Evolutionary conservation across 164 flowering plant species (phyloP).

Genomic region (Magnolia changhungtana): DNA sequence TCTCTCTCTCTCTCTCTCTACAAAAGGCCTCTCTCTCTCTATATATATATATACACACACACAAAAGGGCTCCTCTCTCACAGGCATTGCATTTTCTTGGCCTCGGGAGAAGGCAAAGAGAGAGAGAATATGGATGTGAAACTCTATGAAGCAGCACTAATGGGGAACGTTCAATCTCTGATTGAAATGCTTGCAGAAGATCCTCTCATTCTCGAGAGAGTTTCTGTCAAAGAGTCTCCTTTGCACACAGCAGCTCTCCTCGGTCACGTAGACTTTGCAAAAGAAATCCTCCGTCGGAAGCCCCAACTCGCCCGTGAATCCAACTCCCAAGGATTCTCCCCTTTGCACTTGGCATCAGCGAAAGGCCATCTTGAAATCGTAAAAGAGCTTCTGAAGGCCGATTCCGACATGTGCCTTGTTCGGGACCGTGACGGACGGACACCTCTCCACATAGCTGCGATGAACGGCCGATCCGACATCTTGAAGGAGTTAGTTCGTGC

Average conservation of each 20-base stretch:
- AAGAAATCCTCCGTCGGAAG: neutral
- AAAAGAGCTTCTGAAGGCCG: neutral
- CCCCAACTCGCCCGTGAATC: neutral
- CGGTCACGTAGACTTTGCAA: neutral
- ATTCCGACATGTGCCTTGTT: neutral
- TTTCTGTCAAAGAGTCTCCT: neutral
- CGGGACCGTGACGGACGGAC: neutral
- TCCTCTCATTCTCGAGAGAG: neutral
- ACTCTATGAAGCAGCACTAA: neutral
- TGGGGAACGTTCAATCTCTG: neutral
- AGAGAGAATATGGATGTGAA: neutral
- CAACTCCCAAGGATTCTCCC: neutral
- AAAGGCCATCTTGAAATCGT: neutral
- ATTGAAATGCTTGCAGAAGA: neutral
- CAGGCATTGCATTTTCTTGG: too few species aligned
- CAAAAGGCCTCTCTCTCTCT: too few species aligned
- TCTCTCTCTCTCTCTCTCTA: too few species aligned
- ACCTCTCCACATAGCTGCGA: neutral
- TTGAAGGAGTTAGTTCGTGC: neutral
- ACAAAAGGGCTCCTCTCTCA: too few species aligned
- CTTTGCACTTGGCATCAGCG: neutral
- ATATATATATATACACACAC: too few species aligned
- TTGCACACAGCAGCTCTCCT: neutral
- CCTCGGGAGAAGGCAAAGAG: too few species aligned
- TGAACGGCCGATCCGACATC: neutral